These are phyloP conservation scores for Amanita thiersii DNA, from an alignment of 768 basidiomycete genomes.

Conservation along the genomic window DNA sequence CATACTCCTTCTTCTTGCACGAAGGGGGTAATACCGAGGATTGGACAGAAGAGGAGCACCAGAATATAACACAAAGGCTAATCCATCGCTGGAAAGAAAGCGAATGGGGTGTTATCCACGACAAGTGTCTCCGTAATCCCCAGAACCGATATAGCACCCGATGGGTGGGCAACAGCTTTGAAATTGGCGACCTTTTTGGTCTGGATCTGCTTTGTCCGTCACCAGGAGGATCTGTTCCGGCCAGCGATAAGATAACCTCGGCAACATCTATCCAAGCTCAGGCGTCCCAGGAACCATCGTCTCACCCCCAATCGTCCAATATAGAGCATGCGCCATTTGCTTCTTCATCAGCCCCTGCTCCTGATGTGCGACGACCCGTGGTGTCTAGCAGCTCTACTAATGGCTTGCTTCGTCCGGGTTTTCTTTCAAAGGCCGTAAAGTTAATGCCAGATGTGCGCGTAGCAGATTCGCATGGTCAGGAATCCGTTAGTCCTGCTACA, in stretches of 20 bases:
- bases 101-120: conserved; percentile 53
- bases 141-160: conserved; percentile 23
- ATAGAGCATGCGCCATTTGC: too few species aligned
- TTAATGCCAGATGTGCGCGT: too few species aligned
- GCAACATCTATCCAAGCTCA: conserved; percentile 5
- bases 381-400: too few species aligned
- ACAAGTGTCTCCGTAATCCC: conserved; percentile 31
- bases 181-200: conserved; percentile 70
- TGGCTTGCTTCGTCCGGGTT: too few species aligned
- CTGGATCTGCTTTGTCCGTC: conserved; percentile 42
- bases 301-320: too few species aligned
- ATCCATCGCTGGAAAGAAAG: conserved; percentile 54
- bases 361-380: too few species aligned
- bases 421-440: too few species aligned
- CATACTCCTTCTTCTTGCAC: conserved; percentile 53
- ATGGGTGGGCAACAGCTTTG: conserved; percentile 74
- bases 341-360: too few species aligned
- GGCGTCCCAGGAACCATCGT: too few species aligned
- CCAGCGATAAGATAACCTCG: conserved; percentile 19
- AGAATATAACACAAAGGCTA: conserved; percentile 46
- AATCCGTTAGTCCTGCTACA: too few species aligned
- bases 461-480: too few species aligned
- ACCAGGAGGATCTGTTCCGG: too few species aligned
- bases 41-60: conserved; percentile 54
- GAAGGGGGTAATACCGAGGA: conserved; percentile 58